Evolutionary conservation across 2,329 filamentous ascomycete species (phyloP).

Genomic region (Sordariomycetes sp.): DNA sequence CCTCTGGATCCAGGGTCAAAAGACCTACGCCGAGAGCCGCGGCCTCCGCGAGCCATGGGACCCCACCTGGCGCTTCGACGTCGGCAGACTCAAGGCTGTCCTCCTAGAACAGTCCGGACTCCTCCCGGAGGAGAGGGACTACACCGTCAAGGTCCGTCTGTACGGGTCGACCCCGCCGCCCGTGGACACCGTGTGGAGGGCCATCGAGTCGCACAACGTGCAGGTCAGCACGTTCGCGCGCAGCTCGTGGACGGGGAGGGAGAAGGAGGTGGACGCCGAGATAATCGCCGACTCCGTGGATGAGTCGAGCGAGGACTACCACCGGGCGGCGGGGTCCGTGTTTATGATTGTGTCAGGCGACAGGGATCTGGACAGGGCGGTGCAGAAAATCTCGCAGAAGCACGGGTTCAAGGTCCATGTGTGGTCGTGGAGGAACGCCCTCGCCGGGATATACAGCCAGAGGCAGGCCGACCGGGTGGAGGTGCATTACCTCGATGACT

Average conservation of each 20-base stretch:
- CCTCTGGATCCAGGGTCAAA: neutral
- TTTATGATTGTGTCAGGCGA: constrained; percentile 1
- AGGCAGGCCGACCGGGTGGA: neutral
- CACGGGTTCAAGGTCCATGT: neutral
- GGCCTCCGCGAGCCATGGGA: neutral
- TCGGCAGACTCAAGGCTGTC: neutral
- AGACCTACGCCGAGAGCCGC: neutral
- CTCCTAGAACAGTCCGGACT: neutral
- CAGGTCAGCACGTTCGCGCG: neutral
- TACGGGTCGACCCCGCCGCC: neutral
- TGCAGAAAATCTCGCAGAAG: neutral
- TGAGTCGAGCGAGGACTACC: neutral
- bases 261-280: neutral
- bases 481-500: neutral
- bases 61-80: neutral
- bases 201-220: neutral
- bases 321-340: neutral
- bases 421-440: neutral
- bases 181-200: neutral
- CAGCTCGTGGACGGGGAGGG: neutral
- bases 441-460: neutral
- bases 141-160: neutral
- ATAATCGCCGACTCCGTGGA: neutral
- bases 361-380: neutral
- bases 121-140: neutral